phyloP scores from a whole-genome alignment of 371 early-diverging fungal genomes.

The Apophysomyces variabilis region DNA sequence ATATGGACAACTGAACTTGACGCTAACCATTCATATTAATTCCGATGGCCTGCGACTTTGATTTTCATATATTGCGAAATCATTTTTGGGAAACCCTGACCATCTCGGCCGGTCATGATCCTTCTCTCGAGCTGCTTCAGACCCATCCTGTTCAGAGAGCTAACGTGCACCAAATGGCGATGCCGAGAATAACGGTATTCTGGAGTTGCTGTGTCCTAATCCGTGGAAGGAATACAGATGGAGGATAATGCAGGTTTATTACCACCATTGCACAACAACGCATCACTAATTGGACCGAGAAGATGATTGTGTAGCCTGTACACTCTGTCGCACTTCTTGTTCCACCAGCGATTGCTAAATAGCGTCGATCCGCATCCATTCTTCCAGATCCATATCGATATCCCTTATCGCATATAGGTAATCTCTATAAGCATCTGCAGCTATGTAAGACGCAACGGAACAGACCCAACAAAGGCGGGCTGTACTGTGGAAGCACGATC shows the following conservation, averaged over 20 bases:
- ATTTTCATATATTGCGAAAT: background rate
- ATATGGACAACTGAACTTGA: no score
- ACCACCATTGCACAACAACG: background rate
- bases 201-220: background rate
- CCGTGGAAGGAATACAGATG: background rate
- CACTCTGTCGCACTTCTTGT: constrained; percentile 35
- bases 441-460: constrained; percentile 10
- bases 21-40: no score
- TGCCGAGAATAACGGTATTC: background rate
- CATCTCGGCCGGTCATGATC: background rate
- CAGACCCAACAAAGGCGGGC: no score
- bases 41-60: no score
- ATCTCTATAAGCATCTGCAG: constrained; percentile 36
- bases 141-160: background rate
- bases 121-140: background rate
- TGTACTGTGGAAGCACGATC: background rate
- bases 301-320: background rate
- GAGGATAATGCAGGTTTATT: background rate
- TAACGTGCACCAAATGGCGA: background rate
- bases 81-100: background rate
- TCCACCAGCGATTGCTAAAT: constrained; percentile 67
- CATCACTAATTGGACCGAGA: background rate
- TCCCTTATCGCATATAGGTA: constrained; percentile 55
- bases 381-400: constrained; percentile 76
- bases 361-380: constrained; percentile 82